Base-by-base conservation (phyloP, 139 green algal species). In the Tetradesmus obliquus region DNA sequence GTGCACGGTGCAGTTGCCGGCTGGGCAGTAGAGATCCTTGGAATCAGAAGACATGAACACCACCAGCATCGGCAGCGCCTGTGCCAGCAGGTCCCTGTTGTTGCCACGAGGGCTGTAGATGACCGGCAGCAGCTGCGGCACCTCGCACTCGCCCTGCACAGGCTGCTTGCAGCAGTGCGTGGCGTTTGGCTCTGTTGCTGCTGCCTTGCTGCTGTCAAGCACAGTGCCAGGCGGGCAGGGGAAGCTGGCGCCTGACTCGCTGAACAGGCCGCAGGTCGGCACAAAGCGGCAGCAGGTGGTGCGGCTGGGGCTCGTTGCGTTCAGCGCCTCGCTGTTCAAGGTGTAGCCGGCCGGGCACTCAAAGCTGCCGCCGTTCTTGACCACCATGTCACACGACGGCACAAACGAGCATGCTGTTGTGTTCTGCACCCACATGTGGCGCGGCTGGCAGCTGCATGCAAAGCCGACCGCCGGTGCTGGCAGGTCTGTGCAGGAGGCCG, bases 281-380 rank as follows among this genome's bases (percentile, higher is more conserved):
- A 86, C 82, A 69, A 86, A 86, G 2, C n/a, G 82, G 54, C 82
- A 86, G 19, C 82, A 86, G 0, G 17, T 72, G 19, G 82, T 69
- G 17, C 15, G 22, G 82, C 71, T 69, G 53, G 60, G 19, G 3
- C 15, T 71, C 60, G 82, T 86, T 32, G n/a, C 82, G 51, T 86
- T 86, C 5, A 22, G 53, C 10, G 82, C 53, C 2, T 20, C 13
- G 10, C 15, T 55, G 54, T 86, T 51, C 53, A 19, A 19, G 0
- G 7, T 24, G 54, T 86, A 86, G 82, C 60, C 53, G 8, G 82
- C 19, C 8, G 82, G 82, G 82, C 82, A 86, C 13, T 3, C 19
- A 17, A 71, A 86, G 15, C 5, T 10, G n/a, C 13, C 17, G 53
- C 82, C 53, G 54, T 8, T 53, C 8, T 86, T 13, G 5, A 17